phyloP scores from a whole-genome alignment of 2,329 filamentous ascomycete genomes.

The Sodiomyces alkalinus region DNA sequence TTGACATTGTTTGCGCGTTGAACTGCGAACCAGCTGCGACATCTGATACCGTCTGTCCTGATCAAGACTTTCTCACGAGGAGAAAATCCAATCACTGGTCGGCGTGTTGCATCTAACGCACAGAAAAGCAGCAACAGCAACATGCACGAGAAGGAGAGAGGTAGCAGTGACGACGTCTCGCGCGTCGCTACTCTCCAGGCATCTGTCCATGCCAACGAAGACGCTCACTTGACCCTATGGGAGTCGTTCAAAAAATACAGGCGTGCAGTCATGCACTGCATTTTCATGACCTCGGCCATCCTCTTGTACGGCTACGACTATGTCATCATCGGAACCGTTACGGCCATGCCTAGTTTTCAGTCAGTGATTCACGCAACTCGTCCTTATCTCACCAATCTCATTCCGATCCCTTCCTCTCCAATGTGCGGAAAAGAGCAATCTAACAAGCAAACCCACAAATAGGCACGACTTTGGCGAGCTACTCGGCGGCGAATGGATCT shows the following conservation, averaged over 20 bases:
- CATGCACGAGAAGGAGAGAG: too few relatives aligned
- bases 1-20: too few relatives aligned
- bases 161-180: too few relatives aligned
- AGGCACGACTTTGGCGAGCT: constrained; percentile 18
- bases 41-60: too few relatives aligned
- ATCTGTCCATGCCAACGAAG: constrained; percentile 4
- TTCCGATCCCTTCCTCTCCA: too few relatives aligned
- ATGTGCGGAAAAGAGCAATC: neutral
- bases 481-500: constrained; percentile 16
- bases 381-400: neutral
- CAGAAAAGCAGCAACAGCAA: too few relatives aligned
- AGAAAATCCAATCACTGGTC: too few relatives aligned
- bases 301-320: constrained; percentile 15
- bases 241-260: constrained; percentile 12
- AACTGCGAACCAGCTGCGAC: too few relatives aligned
- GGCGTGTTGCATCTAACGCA: too few relatives aligned
- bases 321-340: constrained; percentile 16
- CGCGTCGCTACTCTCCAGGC: too few relatives aligned
- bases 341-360: constrained; percentile 16
- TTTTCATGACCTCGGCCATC: constrained; percentile 13
- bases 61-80: too few relatives aligned
- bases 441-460: neutral
- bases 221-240: constrained; percentile 8
- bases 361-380: too few relatives aligned
- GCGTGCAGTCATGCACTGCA: constrained; percentile 11